Conservation (phyloP, 2,329 filamentous ascomycete species). For the Microcyclospora pomicola region DNA sequence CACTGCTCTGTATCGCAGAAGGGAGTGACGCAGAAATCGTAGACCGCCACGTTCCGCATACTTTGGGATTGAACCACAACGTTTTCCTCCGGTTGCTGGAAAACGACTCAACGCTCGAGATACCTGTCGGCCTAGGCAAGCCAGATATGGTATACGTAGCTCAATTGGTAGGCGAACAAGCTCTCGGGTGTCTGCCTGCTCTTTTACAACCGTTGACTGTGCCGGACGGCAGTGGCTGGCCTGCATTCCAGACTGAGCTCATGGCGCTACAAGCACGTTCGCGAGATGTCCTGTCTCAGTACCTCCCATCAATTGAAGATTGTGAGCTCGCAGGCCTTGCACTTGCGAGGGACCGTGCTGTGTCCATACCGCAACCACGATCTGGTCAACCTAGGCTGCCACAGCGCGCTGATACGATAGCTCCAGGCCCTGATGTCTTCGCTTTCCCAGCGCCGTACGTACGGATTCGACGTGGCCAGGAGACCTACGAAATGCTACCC, state of each 20-base stretch:
- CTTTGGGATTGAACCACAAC: neutral
- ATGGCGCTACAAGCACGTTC: neutral
- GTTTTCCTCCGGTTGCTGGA: neutral
- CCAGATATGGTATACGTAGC: slow-evolving; percentile 20
- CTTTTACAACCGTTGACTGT: slow-evolving; percentile 2
- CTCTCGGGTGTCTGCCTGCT: slow-evolving; percentile 6
- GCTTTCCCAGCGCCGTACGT: slow-evolving; percentile 55
- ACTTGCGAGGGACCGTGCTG: slow-evolving; percentile 12
- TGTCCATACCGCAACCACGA: slow-evolving; percentile 7
- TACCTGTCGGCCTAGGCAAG: slow-evolving; percentile 11
- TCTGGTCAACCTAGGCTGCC: slow-evolving; percentile 19
- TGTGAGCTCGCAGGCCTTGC: slow-evolving; percentile 17
- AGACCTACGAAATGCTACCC: slow-evolving; percentile 57
- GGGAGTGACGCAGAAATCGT: neutral
- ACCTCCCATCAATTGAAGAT: slow-evolving; percentile 4
- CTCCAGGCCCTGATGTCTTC: slow-evolving; percentile 34
- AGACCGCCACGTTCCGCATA: neutral
- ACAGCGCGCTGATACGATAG: slow-evolving; percentile 14
- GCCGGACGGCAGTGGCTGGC: neutral
- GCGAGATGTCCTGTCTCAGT: neutral
- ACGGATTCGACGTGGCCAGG: slow-evolving; percentile 56
- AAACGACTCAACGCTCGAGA: slow-evolving; percentile 1
- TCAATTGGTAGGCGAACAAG: slow-evolving; percentile 23
- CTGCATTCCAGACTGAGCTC: neutral
- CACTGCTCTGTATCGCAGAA: neutral